These are phyloP conservation scores for Pseudozyma tsukubaensis DNA, from an alignment of 1,284 basidiomycete species.

Conservation along the genomic window DNA sequence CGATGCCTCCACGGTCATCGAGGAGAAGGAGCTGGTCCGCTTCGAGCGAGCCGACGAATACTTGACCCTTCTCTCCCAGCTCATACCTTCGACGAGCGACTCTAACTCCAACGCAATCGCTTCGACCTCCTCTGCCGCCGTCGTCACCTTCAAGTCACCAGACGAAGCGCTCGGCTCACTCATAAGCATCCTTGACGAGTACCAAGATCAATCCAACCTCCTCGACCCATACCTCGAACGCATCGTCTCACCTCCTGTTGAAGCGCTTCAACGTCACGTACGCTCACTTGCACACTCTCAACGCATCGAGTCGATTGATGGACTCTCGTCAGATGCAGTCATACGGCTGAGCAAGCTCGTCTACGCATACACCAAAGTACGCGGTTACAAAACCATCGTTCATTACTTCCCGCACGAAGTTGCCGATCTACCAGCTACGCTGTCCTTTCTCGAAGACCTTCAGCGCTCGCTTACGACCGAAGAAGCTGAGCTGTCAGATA, in stretches of 20 bases:
- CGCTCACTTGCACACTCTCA: constrained; percentile 3
- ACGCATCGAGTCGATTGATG: background rate
- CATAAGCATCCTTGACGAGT: constrained; percentile 75
- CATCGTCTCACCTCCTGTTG: constrained; percentile 82
- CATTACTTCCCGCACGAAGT: constrained; percentile 92
- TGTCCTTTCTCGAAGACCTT: constrained; percentile 76
- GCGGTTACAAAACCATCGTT: constrained; percentile 90
- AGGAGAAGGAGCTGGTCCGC: constrained; percentile 52
- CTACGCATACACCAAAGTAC: constrained; percentile 86
- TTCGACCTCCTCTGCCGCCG: background rate
- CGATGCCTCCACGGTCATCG: constrained; percentile 18
- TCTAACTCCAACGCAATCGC: background rate
- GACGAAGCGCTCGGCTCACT: constrained; percentile 19
- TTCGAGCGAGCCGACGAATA: constrained; percentile 52
- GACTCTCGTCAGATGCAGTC: constrained; percentile 1
- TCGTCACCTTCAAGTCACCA: background rate
- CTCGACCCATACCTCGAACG: constrained; percentile 93
- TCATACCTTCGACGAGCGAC: constrained; percentile 9
- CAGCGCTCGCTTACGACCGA: background rate
- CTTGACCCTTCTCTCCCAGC: constrained; percentile 27
- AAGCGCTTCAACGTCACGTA: constrained; percentile 46
- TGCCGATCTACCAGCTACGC: constrained; percentile 80
- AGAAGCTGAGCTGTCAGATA: background rate
- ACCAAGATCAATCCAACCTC: constrained; percentile 87
- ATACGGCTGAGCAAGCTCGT: constrained; percentile 72